These are phyloP conservation scores for Delonix regia DNA, from an alignment of 306 rosid genomes.

Conservation along the genomic window DNA sequence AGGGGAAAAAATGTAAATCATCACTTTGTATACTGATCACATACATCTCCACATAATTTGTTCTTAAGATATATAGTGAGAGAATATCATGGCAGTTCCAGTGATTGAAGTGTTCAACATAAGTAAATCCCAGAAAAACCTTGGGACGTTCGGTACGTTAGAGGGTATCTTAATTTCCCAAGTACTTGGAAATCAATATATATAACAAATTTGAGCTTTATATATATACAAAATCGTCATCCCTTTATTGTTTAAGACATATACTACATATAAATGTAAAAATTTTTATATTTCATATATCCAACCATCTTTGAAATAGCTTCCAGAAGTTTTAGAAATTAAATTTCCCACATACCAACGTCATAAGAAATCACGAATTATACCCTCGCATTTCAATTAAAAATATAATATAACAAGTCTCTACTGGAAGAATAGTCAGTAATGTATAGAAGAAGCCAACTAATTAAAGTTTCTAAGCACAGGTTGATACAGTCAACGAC, in stretches of 20 bases:
- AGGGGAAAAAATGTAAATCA: constrained; percentile 15
- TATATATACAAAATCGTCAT: not conserved
- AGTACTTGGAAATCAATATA: not conserved
- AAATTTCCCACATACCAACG: not conserved
- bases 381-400: constrained; percentile 25
- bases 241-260: not conserved
- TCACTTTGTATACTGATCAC: constrained; percentile 24
- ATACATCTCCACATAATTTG: constrained; percentile 25
- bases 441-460: constrained; percentile 23
- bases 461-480: constrained; percentile 7
- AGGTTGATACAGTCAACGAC: constrained; percentile 4
- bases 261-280: not conserved
- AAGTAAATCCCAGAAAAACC: constrained; percentile 8
- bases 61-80: not conserved
- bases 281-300: not conserved
- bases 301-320: not conserved
- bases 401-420: constrained; percentile 24
- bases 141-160: not conserved
- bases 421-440: constrained; percentile 13
- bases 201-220: not conserved
- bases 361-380: constrained; percentile 11
- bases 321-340: not conserved
- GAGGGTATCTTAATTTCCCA: not conserved
- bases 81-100: not conserved
- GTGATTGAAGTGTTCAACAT: constrained; percentile 10